phyloP scores from a whole-genome alignment of 177 flowering plant genomes.

The Tripterygium wilfordii region DNA sequence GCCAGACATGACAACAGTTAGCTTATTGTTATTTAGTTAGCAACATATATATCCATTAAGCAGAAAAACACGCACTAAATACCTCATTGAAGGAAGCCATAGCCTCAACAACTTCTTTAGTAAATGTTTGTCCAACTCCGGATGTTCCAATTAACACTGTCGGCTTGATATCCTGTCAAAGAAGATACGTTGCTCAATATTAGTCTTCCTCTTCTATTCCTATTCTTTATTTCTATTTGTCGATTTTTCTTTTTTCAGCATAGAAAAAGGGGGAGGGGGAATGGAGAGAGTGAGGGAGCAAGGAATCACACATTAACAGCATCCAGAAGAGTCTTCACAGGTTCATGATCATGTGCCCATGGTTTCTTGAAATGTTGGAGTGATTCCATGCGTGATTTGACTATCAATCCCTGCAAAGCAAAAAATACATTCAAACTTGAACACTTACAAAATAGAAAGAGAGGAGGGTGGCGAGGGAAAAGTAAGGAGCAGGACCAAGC shows the following conservation, averaged over 20 bases:
- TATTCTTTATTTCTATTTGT: not conserved
- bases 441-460: no score
- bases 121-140: slow-evolving; percentile 66
- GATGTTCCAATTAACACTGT: slow-evolving; percentile 76
- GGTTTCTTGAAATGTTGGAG: slow-evolving; percentile 86
- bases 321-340: slow-evolving; percentile 61
- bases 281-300: slow-evolving; percentile 1
- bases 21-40: not conserved
- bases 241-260: no score
- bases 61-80: slow-evolving; percentile 2
- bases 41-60: not conserved
- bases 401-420: slow-evolving; percentile 71
- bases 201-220: not conserved
- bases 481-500: not conserved
- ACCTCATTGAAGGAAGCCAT: slow-evolving; percentile 76
- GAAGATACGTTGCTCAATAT: not conserved
- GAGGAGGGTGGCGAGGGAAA: no score
- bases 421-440: not conserved
- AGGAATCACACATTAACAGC: slow-evolving; percentile 62
- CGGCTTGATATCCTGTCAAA: slow-evolving; percentile 59
- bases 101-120: slow-evolving; percentile 74
- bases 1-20: not conserved
- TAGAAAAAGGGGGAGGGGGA: no score
- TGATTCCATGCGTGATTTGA: slow-evolving; percentile 69
- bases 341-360: slow-evolving; percentile 97